These are phyloP conservation scores for Salvia rosmarinus DNA, from an alignment of 257 asterid genomes.

Conservation along the genomic window DNA sequence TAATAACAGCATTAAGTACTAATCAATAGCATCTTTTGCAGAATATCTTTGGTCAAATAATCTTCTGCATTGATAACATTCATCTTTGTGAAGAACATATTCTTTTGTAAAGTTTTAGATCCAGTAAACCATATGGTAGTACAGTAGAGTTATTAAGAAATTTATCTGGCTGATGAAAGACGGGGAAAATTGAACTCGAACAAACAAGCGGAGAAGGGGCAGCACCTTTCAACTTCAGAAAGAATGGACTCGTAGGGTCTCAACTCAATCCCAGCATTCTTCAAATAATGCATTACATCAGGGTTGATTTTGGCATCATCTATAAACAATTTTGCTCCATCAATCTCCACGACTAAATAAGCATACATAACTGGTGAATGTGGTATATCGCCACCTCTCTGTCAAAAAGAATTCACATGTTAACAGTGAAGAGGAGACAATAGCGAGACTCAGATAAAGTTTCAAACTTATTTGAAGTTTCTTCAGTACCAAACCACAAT, in stretches of 20 bases:
- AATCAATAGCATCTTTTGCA: background rate
- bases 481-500: conserved; percentile 17
- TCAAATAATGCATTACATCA: conserved; percentile 76
- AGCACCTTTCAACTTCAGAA: conserved; percentile 76
- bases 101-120: background rate
- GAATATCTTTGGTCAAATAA: background rate
- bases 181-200: conserved; percentile 3
- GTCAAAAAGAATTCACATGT: conserved; percentile 34
- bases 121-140: conserved; percentile 15
- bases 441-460: conserved; percentile 17
- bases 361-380: conserved; percentile 97
- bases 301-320: conserved; percentile 72
- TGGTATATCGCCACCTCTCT: conserved; percentile 90
- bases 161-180: too few relatives aligned
- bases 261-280: conserved; percentile 73
- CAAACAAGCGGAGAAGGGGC: conserved; percentile 8
- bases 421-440: conserved; percentile 24
- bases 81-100: conserved; percentile 3
- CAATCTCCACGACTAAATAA: conserved; percentile 80
- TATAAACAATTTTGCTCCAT: conserved; percentile 75
- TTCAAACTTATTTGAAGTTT: conserved; percentile 1
- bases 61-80: conserved; percentile 17
- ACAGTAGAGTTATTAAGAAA: conserved; percentile 21
- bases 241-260: conserved; percentile 84
- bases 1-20: background rate